These are phyloP conservation scores for Sclerotinia subarctica DNA, from an alignment of 2,329 filamentous ascomycete genomes.

Conservation along the genomic window DNA sequence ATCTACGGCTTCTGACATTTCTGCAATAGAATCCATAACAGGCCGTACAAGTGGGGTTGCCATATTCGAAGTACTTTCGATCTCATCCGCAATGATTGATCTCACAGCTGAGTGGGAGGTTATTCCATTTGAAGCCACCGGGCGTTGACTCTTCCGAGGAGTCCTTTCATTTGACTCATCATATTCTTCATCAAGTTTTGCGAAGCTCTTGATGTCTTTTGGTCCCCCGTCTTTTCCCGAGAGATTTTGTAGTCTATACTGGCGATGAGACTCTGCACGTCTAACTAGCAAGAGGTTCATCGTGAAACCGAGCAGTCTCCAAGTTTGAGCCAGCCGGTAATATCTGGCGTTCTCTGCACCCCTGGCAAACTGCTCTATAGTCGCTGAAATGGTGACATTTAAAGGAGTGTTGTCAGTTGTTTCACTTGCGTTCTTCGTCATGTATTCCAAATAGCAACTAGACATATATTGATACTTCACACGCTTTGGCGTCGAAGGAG, in stretches of 20 bases:
- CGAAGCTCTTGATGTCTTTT: slow-evolving; percentile 25
- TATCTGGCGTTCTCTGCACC: slow-evolving; percentile 55
- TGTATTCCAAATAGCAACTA: slow-evolving; percentile 53
- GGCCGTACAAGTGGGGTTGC: slow-evolving; percentile 58
- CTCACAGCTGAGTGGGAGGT: slow-evolving; percentile 26
- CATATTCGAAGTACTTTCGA: slow-evolving; percentile 61
- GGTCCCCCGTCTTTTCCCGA: slow-evolving; percentile 32
- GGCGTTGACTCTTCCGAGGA: slow-evolving; percentile 27
- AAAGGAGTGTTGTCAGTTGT: slow-evolving; percentile 17
- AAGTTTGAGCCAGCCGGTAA: slow-evolving; percentile 62
- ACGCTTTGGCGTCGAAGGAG: slow-evolving; percentile 51
- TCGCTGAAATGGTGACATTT: slow-evolving; percentile 45
- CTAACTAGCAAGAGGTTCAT: slow-evolving; percentile 52
- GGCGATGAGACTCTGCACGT: slow-evolving; percentile 56
- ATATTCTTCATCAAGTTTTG: slow-evolving; percentile 9
- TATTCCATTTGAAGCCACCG: slow-evolving; percentile 23
- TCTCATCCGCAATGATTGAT: slow-evolving; percentile 42
- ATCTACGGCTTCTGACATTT: slow-evolving; percentile 31
- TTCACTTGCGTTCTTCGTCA: slow-evolving; percentile 36
- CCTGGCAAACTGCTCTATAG: slow-evolving; percentile 55
- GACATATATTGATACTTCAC: slow-evolving; percentile 56
- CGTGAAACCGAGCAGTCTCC: slow-evolving; percentile 58
- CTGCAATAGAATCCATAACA: slow-evolving; percentile 39
- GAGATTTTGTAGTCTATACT: slow-evolving; percentile 42
- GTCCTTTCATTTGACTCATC: slow-evolving; percentile 30